A percentile compares a stretch with the other conserved stretches of the same genome.
phyloP scores from a whole-genome alignment of 139 green algal species.

The Diplosphaera chodatii region DNA sequence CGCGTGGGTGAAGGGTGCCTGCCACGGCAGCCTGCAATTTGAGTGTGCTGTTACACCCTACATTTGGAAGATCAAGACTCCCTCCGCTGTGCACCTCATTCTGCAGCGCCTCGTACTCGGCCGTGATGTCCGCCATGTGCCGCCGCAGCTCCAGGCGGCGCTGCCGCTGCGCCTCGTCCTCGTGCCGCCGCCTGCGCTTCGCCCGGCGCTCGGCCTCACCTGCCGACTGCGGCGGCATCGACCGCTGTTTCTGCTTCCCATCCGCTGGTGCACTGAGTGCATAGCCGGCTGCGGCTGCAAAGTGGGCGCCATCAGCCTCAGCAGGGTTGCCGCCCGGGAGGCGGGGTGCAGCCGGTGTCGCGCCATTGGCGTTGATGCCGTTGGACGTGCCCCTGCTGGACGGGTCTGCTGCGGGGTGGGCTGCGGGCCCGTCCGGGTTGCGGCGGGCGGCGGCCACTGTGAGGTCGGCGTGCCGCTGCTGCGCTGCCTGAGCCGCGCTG shows the following conservation, averaged over 20 bases:
- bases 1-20: too few species aligned
- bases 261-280: neutral
- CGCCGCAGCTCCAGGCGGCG: constrained; percentile 30
- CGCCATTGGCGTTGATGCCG: too few species aligned
- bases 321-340: neutral
- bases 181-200: constrained; percentile 11
- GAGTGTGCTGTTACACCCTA: too few species aligned
- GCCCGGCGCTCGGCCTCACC: constrained; percentile 15
- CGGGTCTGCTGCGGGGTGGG: too few species aligned
- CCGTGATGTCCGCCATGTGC: constrained; percentile 26
- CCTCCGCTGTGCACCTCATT: constrained; percentile 18
- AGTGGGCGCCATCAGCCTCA: too few species aligned
- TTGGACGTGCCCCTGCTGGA: constrained; percentile 2
- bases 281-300: too few species aligned
- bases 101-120: constrained; percentile 36
- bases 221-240: neutral
- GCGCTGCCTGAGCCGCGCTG: neutral
- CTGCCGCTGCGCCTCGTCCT: constrained; percentile 3
- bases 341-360: too few species aligned
- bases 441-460: constrained; percentile 1
- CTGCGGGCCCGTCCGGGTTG: neutral
- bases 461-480: neutral
- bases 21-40: too few species aligned
- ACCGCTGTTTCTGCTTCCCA: neutral
- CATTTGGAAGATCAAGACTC: too few species aligned